A percentile compares a stretch with the other conserved stretches of the same genome.
phyloP scores from a whole-genome alignment of 2,329 filamentous ascomycete species.

The Xylaria sp. region DNA sequence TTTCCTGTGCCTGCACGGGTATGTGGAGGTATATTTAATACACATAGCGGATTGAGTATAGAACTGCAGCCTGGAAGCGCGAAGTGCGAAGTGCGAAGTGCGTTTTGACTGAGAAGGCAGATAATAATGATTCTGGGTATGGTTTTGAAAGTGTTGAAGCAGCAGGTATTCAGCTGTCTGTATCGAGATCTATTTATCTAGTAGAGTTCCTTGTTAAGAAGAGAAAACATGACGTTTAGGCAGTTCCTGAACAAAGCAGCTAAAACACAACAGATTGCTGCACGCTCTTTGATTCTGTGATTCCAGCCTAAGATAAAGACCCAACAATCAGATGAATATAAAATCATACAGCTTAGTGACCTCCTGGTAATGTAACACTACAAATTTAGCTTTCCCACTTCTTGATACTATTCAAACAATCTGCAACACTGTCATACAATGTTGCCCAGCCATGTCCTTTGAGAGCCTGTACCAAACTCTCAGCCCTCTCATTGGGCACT shows the following conservation, averaged over 20 bases:
- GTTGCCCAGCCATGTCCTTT: conserved; percentile 48
- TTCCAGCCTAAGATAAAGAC: background rate
- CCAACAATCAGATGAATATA: background rate
- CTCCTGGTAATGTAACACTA: background rate
- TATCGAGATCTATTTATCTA: background rate
- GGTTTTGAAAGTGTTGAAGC: background rate
- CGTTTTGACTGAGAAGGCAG: background rate
- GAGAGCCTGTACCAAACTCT: conserved; percentile 45
- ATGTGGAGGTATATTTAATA: conserved; percentile 30
- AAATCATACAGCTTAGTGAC: background rate
- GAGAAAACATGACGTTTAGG: background rate
- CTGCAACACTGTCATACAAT: conserved; percentile 48
- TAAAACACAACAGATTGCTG: background rate
- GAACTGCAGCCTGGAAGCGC: background rate
- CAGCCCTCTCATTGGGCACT: conserved; percentile 47
- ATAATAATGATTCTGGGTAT: background rate
- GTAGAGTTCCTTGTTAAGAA: background rate
- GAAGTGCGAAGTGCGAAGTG: background rate
- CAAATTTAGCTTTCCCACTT: conserved; percentile 9
- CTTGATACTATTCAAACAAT: conserved; percentile 40
- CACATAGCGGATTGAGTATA: conserved; percentile 30
- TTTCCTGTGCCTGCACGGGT: conserved; percentile 44
- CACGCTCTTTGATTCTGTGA: background rate
- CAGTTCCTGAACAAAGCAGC: background rate
- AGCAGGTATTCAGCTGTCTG: too few species aligned